Base-by-base conservation (phyloP, 2,329 filamentous ascomycete genomes). In the Pseudogymnoascus sp. region DNA sequence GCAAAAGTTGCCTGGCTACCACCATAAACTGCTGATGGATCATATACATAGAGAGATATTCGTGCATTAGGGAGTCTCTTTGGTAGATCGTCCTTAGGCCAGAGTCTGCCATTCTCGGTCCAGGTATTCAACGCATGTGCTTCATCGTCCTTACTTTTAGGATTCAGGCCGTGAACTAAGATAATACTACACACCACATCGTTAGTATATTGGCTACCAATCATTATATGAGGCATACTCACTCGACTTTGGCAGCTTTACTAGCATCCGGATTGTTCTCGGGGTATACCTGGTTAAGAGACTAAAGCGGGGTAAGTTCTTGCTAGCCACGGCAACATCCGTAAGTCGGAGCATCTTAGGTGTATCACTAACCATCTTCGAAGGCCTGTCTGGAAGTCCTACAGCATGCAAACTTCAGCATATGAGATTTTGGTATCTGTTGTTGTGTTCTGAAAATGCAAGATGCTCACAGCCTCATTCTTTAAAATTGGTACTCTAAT, bases 51-150 rank as follows among this genome's bases (percentile, higher is more conserved):
- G 5, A 72, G 62, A 61, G 70, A 71, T 36, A 73, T 69, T 62
- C 71, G 67, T 8, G 71, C 63, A 1, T 67, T 65, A 28, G 71
- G 65, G 5, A 70, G 14, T 21, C 62, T 6, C 42, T 61, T 11
- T 36, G 67, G 70, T 16, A 73, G 70, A 25, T 70, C 69, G 34
- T 69, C 69, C 31, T 64, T 66, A 36, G 70, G 70, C 70, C 71
- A 72, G 5, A 72, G 67, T 34, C 64, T 65, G 4, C 69, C 69
- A 5, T 44, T 65, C 12, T 64, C 66, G 38, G 67, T 65, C 71
- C 70, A 73, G 16, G 69, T 71, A 64, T 71, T 68, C 66, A 63
- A 69, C 7, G 70, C 70, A 50, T 73, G 70, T 4, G 67, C 66
- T 5, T 34, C 25, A 21, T 66, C 66, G 3, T 65, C 61, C 53